Evolutionary conservation across 176 grass and related monocot genomes (phyloP).

Genomic region (Phyllostachys edulis): DNA sequence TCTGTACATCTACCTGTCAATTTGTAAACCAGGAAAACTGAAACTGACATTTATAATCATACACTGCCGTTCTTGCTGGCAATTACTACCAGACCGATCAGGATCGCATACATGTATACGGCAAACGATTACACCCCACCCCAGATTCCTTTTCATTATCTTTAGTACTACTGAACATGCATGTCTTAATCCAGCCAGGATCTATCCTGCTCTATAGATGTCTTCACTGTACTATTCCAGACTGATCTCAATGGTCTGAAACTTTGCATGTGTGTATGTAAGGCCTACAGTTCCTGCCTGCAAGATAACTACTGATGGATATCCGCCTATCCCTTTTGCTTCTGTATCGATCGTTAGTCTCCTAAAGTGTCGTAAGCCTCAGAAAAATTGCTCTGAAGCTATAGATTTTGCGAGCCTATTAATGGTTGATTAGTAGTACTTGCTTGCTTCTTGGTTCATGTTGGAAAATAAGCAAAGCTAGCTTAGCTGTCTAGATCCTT

Average conservation of each 20-base stretch:
- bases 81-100: not conserved
- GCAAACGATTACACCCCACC: not conserved
- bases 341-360: not conserved
- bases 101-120: not conserved
- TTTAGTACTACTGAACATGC: not conserved
- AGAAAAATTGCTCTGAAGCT: not conserved
- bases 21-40: not conserved
- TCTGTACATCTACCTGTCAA: not conserved
- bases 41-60: not conserved
- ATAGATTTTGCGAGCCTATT: no score
- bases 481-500: not conserved
- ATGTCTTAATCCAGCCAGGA: not conserved
- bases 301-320: slow-evolving; percentile 2
- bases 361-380: not conserved
- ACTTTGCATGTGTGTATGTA: not conserved
- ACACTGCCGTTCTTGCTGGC: slow-evolving; percentile 18
- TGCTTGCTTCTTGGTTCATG: not conserved
- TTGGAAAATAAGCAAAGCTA: not conserved
- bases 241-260: not conserved
- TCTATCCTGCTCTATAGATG: not conserved
- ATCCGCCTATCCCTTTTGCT: not conserved
- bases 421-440: not conserved
- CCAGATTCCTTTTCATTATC: slow-evolving; percentile 1
- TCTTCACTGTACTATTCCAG: not conserved
- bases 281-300: not conserved